Conservation (phyloP, 2,329 filamentous ascomycete genomes). For the Achaetomium macrosporum region DNA sequence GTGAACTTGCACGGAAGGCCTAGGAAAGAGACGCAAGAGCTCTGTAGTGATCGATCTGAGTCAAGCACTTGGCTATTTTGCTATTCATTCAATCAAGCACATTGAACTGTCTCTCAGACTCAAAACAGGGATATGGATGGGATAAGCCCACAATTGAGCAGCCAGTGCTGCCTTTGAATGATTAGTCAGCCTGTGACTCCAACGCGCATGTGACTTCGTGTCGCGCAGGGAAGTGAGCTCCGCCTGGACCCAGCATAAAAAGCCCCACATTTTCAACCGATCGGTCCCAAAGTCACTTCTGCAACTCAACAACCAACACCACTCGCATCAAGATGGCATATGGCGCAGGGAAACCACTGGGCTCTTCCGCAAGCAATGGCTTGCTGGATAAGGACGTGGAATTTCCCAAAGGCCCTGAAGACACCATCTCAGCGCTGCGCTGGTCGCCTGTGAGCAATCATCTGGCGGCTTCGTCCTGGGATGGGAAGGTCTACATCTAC, state of each 20-base stretch:
- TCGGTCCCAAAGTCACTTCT: background rate
- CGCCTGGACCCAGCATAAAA: background rate
- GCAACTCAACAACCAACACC: background rate
- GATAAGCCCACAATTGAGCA: no score
- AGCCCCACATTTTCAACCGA: background rate
- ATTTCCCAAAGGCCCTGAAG: conserved; percentile 27
- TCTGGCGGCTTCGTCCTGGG: conserved; percentile 33
- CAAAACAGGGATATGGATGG: no score
- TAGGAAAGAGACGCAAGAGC: background rate
- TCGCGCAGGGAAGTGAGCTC: no score
- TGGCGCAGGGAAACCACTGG: background rate
- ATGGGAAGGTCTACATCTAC: conserved; percentile 33
- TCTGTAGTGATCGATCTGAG: no score
- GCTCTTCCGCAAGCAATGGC: background rate
- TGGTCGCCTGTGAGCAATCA: conserved; percentile 32
- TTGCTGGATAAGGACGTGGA: conserved; percentile 20
- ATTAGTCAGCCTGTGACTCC: no score
- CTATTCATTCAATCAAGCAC: no score
- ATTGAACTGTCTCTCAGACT: no score
- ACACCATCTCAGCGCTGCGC: conserved; percentile 33
- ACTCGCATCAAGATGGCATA: conserved; percentile 11
- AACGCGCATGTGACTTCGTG: no score
- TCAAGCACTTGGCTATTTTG: no score
- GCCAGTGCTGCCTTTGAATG: no score
- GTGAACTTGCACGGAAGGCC: background rate